Base-by-base conservation (phyloP, 805 yeast genomes). In the Candida suzukii region DNA sequence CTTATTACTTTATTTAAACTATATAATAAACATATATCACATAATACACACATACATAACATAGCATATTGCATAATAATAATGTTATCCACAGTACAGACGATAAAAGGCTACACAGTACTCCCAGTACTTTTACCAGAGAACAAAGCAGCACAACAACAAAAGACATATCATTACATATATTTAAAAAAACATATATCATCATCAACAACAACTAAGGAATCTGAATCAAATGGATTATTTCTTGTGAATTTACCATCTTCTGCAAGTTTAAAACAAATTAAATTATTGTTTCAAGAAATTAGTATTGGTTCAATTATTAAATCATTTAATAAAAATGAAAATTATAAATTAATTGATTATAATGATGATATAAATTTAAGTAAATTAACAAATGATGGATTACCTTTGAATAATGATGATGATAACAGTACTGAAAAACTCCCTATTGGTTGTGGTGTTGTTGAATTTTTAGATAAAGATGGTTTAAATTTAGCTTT, bases 161-260 rank as follows among this genome's bases (percentile, higher is more conserved):
- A 30, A 48, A n/a, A 51, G 33, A 50, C 63, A 2, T 54, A 58
- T 20, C 95, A 86, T 56, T 81, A 75, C 52, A 61, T 83, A 48
- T 84, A 70, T 52, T 61, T 75, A 50, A 83, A 83, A 59, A 84
- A 80, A 53, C 95, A 85, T 55, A 61, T 63, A 20, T 63, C 73
- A 20, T 61, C 42, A 8, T 21, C 46, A 46, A 43, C 37, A 48
- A 64, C 67, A 65, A 27, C 60, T 66, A 2, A 71, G n/a, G n/a
- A 72, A 27, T 60, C 70, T 18, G 61, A 57, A 17, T 72, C 73
- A 39, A 67, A 84, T 39, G 71, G 84, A 24, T 59, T 90, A n/a
- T 90, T 90, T 61, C 57, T 83, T 6, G 77, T 83, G 43, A 88
- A 90, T 56, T 63, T 88, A 32, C 96, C 97, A 2, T 63, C 81